Conservation (phyloP, 2,329 filamentous ascomycete species). For the Dichotomopilus funicola region DNA sequence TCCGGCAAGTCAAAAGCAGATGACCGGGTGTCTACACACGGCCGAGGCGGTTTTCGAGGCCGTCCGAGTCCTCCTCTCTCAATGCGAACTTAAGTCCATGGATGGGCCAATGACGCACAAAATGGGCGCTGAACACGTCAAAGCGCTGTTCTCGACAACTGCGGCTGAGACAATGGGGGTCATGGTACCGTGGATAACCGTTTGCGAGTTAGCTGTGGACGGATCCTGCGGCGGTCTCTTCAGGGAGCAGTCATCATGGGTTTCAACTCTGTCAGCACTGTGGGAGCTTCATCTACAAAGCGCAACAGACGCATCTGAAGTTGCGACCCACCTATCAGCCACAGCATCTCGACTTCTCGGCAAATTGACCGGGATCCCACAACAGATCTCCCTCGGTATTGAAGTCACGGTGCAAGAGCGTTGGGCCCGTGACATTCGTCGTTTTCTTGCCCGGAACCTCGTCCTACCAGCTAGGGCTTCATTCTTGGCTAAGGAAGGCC, state of each 20-base stretch:
- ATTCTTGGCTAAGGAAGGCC: conserved; percentile 38
- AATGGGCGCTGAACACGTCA: conserved; percentile 53
- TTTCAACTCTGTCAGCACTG: conserved; percentile 38
- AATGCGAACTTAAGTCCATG: conserved; percentile 33
- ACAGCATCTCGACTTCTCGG: conserved; percentile 36
- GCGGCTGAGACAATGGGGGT: conserved; percentile 42
- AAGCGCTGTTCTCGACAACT: conserved; percentile 48
- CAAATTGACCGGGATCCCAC: conserved; percentile 31
- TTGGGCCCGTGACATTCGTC: conserved; percentile 43
- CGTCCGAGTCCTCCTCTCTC: conserved; percentile 40
- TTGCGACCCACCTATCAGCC: conserved; percentile 42
- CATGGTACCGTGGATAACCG: conserved; percentile 38
- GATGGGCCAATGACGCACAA: conserved; percentile 31
- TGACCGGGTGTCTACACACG: conserved; percentile 38
- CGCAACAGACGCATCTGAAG: conserved; percentile 40
- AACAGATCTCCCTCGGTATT: conserved; percentile 16
- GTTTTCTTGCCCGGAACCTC: conserved; percentile 45
- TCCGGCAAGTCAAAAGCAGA: conserved; percentile 34
- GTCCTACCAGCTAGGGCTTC: conserved; percentile 44
- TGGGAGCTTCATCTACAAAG: conserved; percentile 52
- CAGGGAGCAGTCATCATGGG: conserved; percentile 40
- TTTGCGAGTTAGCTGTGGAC: conserved; percentile 38
- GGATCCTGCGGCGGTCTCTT: conserved; percentile 28
- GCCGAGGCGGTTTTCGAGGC: conserved; percentile 44
- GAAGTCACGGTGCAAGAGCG: conserved; percentile 25